Base-by-base conservation (phyloP, 2,329 filamentous ascomycete species). In the Byssochlamys sp. region DNA sequence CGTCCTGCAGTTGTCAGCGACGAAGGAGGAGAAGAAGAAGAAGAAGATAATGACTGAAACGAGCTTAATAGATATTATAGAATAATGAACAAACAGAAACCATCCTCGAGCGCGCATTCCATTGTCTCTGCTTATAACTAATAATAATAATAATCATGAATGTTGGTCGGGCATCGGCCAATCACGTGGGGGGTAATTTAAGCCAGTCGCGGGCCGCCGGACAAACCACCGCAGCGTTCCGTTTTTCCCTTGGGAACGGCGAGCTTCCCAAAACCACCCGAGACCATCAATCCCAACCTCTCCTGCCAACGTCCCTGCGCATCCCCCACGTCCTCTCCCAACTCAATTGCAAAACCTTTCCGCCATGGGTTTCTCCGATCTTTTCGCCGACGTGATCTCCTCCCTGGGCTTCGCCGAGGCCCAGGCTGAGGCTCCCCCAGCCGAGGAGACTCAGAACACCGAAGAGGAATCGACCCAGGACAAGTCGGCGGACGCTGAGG, bases 331-430 rank as follows among this genome's bases (percentile, higher is more conserved):
- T 49, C 58, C 57, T 59, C 58, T 58, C 62, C 57, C 61, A 61
- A 61, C 61, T 64, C 66, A 68, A 70, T 69, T 71, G 67, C 61
- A 60, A 62, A 60, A 59, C 62, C 61, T 65, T 67, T 45, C 39
- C 19, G n/a, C 19, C 71, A 86, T 86, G 84, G 82, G 82, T 73
- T 76, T 86, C 77, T 78, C 81, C 73, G 82, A 85, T 71, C 81
- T 84, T 75, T 80, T 86, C 76, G 77, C 79, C 74, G 82, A 84
- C 73, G 75, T 80, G 78, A 84, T 80, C 78, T 84, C 80, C 77
- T 85, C 80, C 78, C 84, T 84, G 78, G 83, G 78, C 75, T 80
- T 80, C 71, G 60, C 79, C 66, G 79, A 84, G 71, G 78, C 79
- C 66, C 79, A 85, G 69, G 80, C 81, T 73, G 84, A 87, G 75